Evolutionary conservation across 2,329 filamentous ascomycete species (phyloP), one percentile per base, ranked within the genome.

Genomic region (Coleophoma cylindrospora): DNA sequence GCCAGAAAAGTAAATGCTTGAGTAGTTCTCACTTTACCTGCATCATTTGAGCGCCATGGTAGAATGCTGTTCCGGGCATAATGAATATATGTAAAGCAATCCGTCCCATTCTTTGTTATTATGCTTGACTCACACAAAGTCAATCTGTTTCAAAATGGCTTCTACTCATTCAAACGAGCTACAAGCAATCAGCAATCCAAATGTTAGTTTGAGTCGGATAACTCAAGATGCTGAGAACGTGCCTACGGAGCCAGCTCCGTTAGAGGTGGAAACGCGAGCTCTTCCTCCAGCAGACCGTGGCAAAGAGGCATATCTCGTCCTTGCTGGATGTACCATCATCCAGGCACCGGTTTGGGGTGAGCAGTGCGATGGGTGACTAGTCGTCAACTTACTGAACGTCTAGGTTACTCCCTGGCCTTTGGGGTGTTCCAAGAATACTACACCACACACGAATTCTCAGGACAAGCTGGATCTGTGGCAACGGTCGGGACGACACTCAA

Each of bases 351-450:
- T 80, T 43, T 81, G 77, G 76, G 77, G 75, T 74, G 62, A 49
- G 65, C 55, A 40, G 32, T 17, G 40, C 12, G 9, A 43, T 40
- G 12, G 4, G 9, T 43, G 7, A 32, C 22, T 21, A 22, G 9
- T 37, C 33, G 21, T 12, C n/a, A 14, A 33, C 37, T 50, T 51
- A n/a, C 52, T n/a, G 37, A 19, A 11, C 14, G 21, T 33, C 21
- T 27, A 86, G 82, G 83, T 2, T 86, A 87, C 50, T 79, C 83
- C 0, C 83, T 83, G 50, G 74, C 81, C 0, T 89, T 83, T 61
- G 85, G 85, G 37, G 74, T 89, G 15, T 87, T 89, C 60, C 83
- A 87, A 58, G 76, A 83, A 49, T 84, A 86, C 64, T 89, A 88
- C 64, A 77, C 72, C 36, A 53, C 44, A 10, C 45, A 54, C 17